Base-by-base conservation (phyloP, 495 filamentous ascomycete genomes). In the Penicillium simplicissimum region DNA sequence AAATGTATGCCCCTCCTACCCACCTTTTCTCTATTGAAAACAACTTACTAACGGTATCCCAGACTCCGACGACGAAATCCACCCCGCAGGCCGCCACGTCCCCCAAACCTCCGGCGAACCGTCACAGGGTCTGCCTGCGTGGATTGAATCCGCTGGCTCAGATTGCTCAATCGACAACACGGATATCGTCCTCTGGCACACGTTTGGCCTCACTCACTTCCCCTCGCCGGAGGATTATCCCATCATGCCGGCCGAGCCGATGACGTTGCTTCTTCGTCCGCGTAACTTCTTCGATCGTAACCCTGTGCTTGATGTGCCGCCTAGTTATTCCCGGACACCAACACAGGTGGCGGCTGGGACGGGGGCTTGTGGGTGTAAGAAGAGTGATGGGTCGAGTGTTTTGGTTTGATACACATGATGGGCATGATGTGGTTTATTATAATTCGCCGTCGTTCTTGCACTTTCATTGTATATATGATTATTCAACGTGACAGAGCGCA, bases 121-220 rank as follows among this genome's bases (percentile, higher is more conserved):
- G 4, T 89, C 90, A 0, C 74, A 79, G 17, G 93, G 92, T 9
- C 76, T 97, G 0, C 89, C 91, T 0, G 84, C 88, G 61, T 97
- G 93, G 93, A 90, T 96, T 61, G 74, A 81, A 58, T 68, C 72
- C 13, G 87, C 82, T 8, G 87, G 92, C 58, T 86, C 87, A n/a
- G 79, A 76, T 43, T 85, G 79, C 64, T 86, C 79, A 38, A 89
- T 97, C 63, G 91, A 91, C 28, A 90, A 97, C 75, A 90, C 87
- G 8, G 90, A 98, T 74, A 74, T 96, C 23, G 94, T 98, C 3
- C 83, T 98, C 21, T 98, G 94, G 94, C 94, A 98, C 74, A 98
- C 94, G 0, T 98, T 97, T 68, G 94, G 94, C 33, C 78, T 97
- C 6, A 93, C 88, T 8, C 94, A 98, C 73, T 96, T 97, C 82